Evolutionary conservation across 2,329 filamentous ascomycete genomes (phyloP).

Genomic region (Aureobasidium sp.): DNA sequence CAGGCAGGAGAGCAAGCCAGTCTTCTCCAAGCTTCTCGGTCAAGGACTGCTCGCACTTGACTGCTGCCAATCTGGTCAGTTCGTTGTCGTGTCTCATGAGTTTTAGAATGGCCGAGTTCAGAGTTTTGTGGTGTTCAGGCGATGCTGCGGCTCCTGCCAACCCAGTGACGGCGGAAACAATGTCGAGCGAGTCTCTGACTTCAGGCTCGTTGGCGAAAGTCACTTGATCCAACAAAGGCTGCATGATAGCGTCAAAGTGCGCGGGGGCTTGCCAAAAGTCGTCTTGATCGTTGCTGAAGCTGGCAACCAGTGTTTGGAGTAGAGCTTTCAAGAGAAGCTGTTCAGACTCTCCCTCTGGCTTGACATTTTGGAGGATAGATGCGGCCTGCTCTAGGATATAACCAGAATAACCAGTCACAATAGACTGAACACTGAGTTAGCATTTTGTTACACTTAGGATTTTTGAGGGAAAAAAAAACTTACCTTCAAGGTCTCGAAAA

Average conservation of each 20-base stretch:
- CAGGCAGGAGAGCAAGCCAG: slow-evolving; percentile 81
- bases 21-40: slow-evolving; percentile 65
- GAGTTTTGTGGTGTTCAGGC: slow-evolving; percentile 79
- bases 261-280: slow-evolving; percentile 90
- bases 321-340: slow-evolving; percentile 60
- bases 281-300: slow-evolving; percentile 84
- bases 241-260: slow-evolving; percentile 67
- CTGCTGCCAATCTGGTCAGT: slow-evolving; percentile 67
- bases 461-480: background rate
- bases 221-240: slow-evolving; percentile 58
- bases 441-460: background rate
- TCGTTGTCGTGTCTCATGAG: slow-evolving; percentile 66
- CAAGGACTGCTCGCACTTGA: slow-evolving; percentile 71
- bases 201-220: slow-evolving; percentile 25
- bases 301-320: slow-evolving; percentile 61
- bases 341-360: slow-evolving; percentile 36
- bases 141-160: slow-evolving; percentile 74
- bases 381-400: slow-evolving; percentile 73
- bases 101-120: slow-evolving; percentile 70
- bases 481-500: slow-evolving; percentile 71
- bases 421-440: slow-evolving; percentile 43
- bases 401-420: slow-evolving; percentile 84
- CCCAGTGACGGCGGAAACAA: slow-evolving; percentile 69
- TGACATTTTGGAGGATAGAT: slow-evolving; percentile 45
- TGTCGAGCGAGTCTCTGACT: slow-evolving; percentile 30